Evolutionary conservation across 352 stramenopile species (phyloP), one percentile per base, ranked within the genome.

Genomic region (Phytopythium boreale): DNA sequence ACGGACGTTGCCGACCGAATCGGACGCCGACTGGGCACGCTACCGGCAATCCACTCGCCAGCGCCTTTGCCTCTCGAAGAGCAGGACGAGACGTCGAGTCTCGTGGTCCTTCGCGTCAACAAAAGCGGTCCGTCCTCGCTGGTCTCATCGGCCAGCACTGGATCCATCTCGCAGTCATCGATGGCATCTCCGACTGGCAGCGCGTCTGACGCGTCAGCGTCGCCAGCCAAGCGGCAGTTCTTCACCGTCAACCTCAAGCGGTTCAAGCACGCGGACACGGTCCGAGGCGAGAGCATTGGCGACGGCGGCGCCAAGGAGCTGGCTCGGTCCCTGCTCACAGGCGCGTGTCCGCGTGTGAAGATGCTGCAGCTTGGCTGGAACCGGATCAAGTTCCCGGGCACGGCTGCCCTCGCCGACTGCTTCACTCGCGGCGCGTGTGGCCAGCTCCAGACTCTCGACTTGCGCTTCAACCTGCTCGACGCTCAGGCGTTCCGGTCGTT

Each of bases 211-310:
- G 2, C 19, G 49, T 24, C 49, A 1, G 10, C 14, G 20, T 41
- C 63, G 7, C 52, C 37, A 20, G 27, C 66, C 14, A 90, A 90
- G 70, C 72, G 69, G 3, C 56, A 84, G 56, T 88, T 87, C 59
- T 89, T 90, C 68, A 88, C 81, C 8, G 69, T 86, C 31, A 90
- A 90, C 50, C 68, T 91, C 31, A 89, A 90, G 61, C 77, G 84
- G 29, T 93, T 88, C 63, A 89, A 89, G 50, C 82, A 90, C 50
- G 80, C 78, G 0, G 81, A 88, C 60, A 64, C 80, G 43, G 77
- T 89, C 52, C 64, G 64, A n/a, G 84, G 80, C 6, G 80, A 91
- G 34, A 52, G 58, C 20, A 89, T 93, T 22, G 82, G 82, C 0
- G 78, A 89, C 59, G 62, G 57, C 27, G 82, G 80, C 1, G 81